A percentile compares a stretch with the other conserved stretches of the same genome.
Conservation (phyloP, 305 asterid genomes). For the Rubia peregrina region DNA sequence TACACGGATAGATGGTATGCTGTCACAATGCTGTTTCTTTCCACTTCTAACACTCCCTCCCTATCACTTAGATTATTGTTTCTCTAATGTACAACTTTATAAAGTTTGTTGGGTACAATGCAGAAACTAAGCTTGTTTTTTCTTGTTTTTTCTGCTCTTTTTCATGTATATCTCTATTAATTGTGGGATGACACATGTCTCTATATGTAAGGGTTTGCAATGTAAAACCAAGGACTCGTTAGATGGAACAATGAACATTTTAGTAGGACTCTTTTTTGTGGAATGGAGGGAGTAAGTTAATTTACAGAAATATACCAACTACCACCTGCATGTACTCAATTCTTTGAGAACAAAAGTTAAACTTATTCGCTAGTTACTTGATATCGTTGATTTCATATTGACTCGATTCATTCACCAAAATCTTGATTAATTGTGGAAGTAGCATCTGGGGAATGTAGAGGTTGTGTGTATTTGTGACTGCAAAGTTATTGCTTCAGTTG, state of each 20-base stretch:
- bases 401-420: not conserved
- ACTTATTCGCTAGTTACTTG: not conserved
- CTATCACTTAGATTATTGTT: not conserved
- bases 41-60: not conserved
- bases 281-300: not conserved
- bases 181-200: not conserved
- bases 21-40: not conserved
- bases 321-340: not conserved
- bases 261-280: not conserved
- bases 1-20: slow-evolving; percentile 86
- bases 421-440: slow-evolving; percentile 1
- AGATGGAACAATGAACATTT: not conserved
- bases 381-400: not conserved
- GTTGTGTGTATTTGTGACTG: not conserved
- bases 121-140: not conserved
- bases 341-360: not conserved
- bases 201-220: not conserved
- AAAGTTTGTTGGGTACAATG: not conserved
- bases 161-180: not conserved
- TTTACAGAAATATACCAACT: not conserved
- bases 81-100: not conserved
- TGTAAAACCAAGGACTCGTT: not conserved
- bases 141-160: not conserved
- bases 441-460: not conserved
- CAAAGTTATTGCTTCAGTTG: not conserved